These are phyloP conservation scores for Saccharomycopsis fibuligera DNA, from an alignment of 805 yeast genomes.

Conservation along the genomic window DNA sequence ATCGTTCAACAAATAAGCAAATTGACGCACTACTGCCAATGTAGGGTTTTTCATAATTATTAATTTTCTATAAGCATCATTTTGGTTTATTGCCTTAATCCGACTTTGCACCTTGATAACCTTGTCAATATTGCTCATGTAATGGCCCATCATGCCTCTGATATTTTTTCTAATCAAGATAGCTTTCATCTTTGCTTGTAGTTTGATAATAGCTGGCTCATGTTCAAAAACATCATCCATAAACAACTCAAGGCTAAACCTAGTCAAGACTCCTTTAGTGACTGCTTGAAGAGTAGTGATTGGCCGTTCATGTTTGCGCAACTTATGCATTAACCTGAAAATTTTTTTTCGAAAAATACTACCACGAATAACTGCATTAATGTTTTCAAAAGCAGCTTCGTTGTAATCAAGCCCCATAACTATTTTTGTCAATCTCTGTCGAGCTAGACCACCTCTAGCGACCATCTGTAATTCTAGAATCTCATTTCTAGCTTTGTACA, in stretches of 20 bases:
- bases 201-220: constrained; percentile 31
- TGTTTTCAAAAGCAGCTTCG: constrained; percentile 32
- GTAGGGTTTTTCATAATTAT: constrained; percentile 72
- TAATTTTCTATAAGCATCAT: constrained; percentile 66
- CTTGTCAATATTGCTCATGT: constrained; percentile 46
- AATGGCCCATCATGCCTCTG: constrained; percentile 37
- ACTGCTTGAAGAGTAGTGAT: constrained; percentile 47
- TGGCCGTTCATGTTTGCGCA: constrained; percentile 25
- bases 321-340: constrained; percentile 15
- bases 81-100: constrained; percentile 61
- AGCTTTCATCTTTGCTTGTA: constrained; percentile 58
- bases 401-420: constrained; percentile 37
- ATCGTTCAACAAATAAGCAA: constrained; percentile 68
- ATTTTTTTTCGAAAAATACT: constrained; percentile 31
- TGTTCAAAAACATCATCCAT: constrained; percentile 47
- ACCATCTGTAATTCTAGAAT: constrained; percentile 36
- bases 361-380: constrained; percentile 43
- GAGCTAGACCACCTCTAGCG: constrained; percentile 38
- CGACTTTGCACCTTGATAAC: constrained; percentile 70
- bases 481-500: constrained; percentile 4
- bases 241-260: constrained; percentile 50
- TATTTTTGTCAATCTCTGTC: constrained; percentile 37
- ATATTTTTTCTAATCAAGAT: constrained; percentile 33
- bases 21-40: constrained; percentile 64
- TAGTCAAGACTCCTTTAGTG: constrained; percentile 55